These are phyloP conservation scores for Phalaenopsis hybrid DNA, from an alignment of 116 monocot genomes.

Conservation along the genomic window DNA sequence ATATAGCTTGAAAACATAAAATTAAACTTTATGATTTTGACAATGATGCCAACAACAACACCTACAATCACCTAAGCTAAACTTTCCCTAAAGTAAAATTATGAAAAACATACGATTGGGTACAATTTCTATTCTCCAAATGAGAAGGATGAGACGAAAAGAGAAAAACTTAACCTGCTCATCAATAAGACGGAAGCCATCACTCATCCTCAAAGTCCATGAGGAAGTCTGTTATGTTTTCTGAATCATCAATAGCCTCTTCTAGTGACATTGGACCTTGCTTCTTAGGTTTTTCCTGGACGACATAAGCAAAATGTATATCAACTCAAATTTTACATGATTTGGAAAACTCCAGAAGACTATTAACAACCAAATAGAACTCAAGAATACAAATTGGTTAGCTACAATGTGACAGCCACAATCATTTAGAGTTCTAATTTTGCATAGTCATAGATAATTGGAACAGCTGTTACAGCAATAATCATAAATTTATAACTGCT, in stretches of 20 bases:
- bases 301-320: constrained; percentile 1
- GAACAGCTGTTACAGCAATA: not conserved
- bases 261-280: constrained; percentile 50
- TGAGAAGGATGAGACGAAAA: not conserved
- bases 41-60: too few species aligned
- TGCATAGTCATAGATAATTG: not conserved
- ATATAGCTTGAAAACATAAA: too few species aligned
- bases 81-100: not conserved
- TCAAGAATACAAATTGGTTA: not conserved
- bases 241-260: constrained; percentile 81
- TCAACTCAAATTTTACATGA: not conserved
- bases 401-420: not conserved
- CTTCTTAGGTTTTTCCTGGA: constrained; percentile 70
- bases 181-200: constrained; percentile 4
- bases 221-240: constrained; percentile 89
- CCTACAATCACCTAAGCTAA: too few species aligned
- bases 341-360: not conserved
- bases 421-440: not conserved
- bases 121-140: not conserved
- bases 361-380: not conserved
- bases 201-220: constrained; percentile 73
- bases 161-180: not conserved
- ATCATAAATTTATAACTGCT: not conserved
- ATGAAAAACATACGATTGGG: not conserved
- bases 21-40: too few species aligned